phyloP scores from a whole-genome alignment of 2,329 filamentous ascomycete genomes.

The Teratosphaeria viscida region DNA sequence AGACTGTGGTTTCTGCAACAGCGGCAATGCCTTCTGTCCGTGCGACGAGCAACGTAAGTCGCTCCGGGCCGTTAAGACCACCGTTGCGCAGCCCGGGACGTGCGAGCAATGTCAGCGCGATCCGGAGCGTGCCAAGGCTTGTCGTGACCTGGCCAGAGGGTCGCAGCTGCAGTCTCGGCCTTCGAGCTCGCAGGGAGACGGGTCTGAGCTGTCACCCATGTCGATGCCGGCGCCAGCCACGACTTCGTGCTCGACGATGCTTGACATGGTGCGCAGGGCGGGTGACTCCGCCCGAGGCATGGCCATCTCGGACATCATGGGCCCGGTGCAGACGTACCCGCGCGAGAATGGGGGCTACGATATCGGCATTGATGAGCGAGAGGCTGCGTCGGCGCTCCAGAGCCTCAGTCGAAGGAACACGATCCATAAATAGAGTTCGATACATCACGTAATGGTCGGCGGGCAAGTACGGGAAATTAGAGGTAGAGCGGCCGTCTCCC shows the following conservation, averaged over 20 bases:
- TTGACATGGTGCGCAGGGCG: constrained; percentile 4
- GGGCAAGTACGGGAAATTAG: not conserved
- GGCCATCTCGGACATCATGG: constrained; percentile 10
- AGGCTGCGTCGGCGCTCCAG: constrained; percentile 11
- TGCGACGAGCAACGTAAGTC: not conserved
- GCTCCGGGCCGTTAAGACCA: not conserved
- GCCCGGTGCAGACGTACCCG: constrained; percentile 6
- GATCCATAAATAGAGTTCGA: not conserved
- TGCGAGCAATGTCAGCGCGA: constrained; percentile 20
- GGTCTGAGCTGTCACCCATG: not conserved
- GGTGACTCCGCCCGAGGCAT: constrained; percentile 1
- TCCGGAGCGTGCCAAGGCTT: constrained; percentile 17
- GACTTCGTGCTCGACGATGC: constrained; percentile 8
- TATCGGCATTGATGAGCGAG: constrained; percentile 8
- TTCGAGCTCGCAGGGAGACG: not conserved
- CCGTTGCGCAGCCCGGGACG: constrained; percentile 14
- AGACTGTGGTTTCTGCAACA: constrained; percentile 21
- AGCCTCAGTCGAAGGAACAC: not conserved
- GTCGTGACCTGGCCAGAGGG: constrained; percentile 6
- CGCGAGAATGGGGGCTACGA: constrained; percentile 8
- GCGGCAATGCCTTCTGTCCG: constrained; percentile 18
- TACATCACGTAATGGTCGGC: not conserved
- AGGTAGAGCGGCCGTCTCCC: not conserved
- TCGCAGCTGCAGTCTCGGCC: not conserved
- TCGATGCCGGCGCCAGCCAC: not conserved